Conservation (phyloP, 1,139 yeast genomes). For the Yamadazyma dushanensis region DNA sequence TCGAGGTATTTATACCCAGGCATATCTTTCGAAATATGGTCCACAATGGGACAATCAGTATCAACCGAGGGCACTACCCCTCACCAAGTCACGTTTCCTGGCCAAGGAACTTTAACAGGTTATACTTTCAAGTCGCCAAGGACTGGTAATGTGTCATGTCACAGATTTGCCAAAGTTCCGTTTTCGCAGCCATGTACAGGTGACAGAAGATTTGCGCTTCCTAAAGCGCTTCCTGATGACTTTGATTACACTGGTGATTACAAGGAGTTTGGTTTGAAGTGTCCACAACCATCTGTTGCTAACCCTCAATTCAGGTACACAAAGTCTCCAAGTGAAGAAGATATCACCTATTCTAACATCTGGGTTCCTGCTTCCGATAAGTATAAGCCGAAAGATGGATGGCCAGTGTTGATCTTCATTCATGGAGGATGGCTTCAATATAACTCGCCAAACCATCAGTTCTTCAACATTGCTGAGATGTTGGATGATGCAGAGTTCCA, state of each 20-base stretch:
- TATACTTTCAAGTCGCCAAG: conserved; percentile 2
- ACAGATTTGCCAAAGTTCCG: conserved; percentile 2
- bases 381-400: conserved; percentile 2
- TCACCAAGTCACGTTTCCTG: neutral
- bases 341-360: neutral
- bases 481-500: conserved; percentile 3
- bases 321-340: conserved; percentile 3
- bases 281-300: conserved; percentile 3
- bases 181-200: neutral
- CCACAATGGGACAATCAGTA: conserved; percentile 1
- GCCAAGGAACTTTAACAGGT: neutral
- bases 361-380: conserved; percentile 4
- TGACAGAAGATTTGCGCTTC: conserved; percentile 2
- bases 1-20: neutral
- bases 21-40: neutral
- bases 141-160: conserved; percentile 1
- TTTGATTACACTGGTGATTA: conserved; percentile 4
- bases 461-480: conserved; percentile 2
- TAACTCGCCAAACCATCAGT: conserved; percentile 1
- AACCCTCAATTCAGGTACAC: conserved; percentile 4
- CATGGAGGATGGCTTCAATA: conserved; percentile 3
- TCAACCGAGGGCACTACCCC: conserved; percentile 3
- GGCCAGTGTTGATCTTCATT: conserved; percentile 3
- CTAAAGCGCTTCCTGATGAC: conserved; percentile 1
- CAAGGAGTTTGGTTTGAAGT: conserved; percentile 2